These are phyloP conservation scores for Amphibolis antarctica DNA, from an alignment of 106 monocot genomes.

Conservation along the genomic window DNA sequence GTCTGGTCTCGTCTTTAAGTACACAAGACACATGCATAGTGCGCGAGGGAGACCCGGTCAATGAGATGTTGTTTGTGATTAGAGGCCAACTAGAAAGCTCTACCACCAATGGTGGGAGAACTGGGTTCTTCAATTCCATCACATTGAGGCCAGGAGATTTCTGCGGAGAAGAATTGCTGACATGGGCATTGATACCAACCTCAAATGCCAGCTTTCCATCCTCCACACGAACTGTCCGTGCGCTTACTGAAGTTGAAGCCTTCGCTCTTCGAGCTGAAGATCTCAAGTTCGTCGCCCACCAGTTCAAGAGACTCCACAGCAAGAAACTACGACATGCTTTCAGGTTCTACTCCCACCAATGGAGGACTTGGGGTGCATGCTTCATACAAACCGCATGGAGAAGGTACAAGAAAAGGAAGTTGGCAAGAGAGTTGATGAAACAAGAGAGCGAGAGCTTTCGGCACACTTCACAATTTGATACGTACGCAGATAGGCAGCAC, in stretches of 20 bases:
- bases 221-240: constrained; percentile 57
- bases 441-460: constrained; percentile 17
- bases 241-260: constrained; percentile 69
- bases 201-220: constrained; percentile 46
- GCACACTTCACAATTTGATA: constrained; percentile 10
- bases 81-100: constrained; percentile 79
- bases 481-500: not conserved
- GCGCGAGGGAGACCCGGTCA: constrained; percentile 78
- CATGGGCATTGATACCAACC: constrained; percentile 74
- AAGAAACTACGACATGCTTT: constrained; percentile 84
- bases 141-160: constrained; percentile 62
- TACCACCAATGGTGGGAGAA: constrained; percentile 81
- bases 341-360: constrained; percentile 77
- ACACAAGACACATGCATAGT: constrained; percentile 70
- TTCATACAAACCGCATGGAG: constrained; percentile 83
- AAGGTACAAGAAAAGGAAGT: constrained; percentile 49
- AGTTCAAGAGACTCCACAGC: constrained; percentile 74
- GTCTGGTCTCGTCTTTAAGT: constrained; percentile 63
- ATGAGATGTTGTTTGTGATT: constrained; percentile 81
- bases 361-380: constrained; percentile 75
- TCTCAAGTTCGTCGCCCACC: constrained; percentile 80
- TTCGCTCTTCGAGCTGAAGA: constrained; percentile 73
- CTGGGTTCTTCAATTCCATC: constrained; percentile 85
- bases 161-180: constrained; percentile 78
- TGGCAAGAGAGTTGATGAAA: constrained; percentile 39